phyloP scores from a whole-genome alignment of 2,329 filamentous ascomycete species.

The Plectosphaerella sp. region DNA sequence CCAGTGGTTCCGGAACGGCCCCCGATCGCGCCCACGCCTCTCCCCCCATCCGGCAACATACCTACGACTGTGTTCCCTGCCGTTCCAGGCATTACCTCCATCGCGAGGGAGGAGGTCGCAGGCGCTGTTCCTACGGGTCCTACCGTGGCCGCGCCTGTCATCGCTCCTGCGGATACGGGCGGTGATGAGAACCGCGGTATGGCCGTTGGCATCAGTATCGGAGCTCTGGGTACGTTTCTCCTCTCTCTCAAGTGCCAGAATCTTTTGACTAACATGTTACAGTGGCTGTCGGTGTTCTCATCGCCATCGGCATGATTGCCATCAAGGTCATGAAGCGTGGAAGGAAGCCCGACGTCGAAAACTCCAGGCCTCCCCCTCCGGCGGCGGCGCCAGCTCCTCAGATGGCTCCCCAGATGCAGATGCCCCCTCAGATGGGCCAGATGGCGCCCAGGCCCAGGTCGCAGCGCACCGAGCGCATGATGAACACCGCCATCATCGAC shows the following conservation, averaged over 20 bases:
- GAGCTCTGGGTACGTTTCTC: not conserved
- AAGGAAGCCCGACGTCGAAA: not conserved
- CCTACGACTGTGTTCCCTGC: not conserved
- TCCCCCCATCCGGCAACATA: no score
- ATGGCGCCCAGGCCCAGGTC: not conserved
- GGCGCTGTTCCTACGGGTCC: not conserved
- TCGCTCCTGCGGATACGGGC: not conserved
- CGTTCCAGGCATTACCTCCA: not conserved
- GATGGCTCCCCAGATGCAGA: not conserved
- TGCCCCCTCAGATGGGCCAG: not conserved
- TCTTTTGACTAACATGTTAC: not conserved
- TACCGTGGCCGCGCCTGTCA: not conserved
- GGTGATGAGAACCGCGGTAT: constrained; percentile 1
- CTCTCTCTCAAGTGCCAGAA: not conserved
- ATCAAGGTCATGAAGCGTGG: not conserved
- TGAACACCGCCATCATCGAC: constrained; percentile 1
- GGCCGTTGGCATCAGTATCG: not conserved
- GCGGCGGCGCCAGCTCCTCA: not conserved
- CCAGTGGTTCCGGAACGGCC: no score
- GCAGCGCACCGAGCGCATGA: not conserved
- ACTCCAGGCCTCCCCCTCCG: not conserved
- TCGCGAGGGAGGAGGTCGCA: not conserved
- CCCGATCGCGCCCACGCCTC: no score
- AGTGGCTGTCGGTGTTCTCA: not conserved
- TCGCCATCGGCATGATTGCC: constrained; percentile 2